A percentile compares a stretch with the other conserved stretches of the same genome.
These are phyloP conservation scores for Knufia petricola DNA, from an alignment of 2,329 filamentous ascomycete species.

Conservation along the genomic window DNA sequence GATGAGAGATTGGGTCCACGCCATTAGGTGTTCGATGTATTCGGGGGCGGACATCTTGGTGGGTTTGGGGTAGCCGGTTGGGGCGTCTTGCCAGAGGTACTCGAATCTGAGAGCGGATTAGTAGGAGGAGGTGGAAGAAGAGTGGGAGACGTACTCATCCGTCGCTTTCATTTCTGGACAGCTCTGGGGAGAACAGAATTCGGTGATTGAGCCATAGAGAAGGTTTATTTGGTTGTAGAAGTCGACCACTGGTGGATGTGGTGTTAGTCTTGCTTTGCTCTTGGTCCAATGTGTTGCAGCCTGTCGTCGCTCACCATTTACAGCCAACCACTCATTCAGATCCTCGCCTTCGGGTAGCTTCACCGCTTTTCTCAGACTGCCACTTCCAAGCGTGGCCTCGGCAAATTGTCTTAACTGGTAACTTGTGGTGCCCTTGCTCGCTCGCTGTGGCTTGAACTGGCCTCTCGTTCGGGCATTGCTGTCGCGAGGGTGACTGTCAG, in stretches of 20 bases:
- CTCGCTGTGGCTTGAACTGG: constrained; percentile 79
- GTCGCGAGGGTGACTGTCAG: constrained; percentile 28
- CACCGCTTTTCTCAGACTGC: constrained; percentile 89
- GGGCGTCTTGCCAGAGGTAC: constrained; percentile 96
- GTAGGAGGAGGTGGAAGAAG: constrained; percentile 9
- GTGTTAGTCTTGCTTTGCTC: constrained; percentile 6
- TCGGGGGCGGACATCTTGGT: constrained; percentile 97
- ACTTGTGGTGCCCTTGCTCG: constrained; percentile 75
- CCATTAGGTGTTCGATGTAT: constrained; percentile 97
- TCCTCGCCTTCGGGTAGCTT: constrained; percentile 96
- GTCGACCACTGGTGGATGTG: constrained; percentile 76
- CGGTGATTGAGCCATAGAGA: constrained; percentile 95
- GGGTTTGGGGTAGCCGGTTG: constrained; percentile 76
- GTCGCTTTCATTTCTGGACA: constrained; percentile 99
- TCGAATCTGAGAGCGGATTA: constrained; percentile 58
- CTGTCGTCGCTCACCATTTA: constrained; percentile 61
- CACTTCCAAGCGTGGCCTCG: constrained; percentile 89
- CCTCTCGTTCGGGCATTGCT: constrained; percentile 82
- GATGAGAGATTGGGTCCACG: constrained; percentile 89
- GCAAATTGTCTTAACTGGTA: constrained; percentile 97
- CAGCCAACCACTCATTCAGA: constrained; percentile 93
- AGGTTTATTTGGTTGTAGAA: constrained; percentile 99
- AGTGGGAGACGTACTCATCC: constrained; percentile 62
- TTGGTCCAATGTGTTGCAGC: not conserved
- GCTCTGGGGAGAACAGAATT: constrained; percentile 94